Evolutionary conservation across 2,329 filamentous ascomycete species (phyloP).

Genomic region (Verticillium nubilum): DNA sequence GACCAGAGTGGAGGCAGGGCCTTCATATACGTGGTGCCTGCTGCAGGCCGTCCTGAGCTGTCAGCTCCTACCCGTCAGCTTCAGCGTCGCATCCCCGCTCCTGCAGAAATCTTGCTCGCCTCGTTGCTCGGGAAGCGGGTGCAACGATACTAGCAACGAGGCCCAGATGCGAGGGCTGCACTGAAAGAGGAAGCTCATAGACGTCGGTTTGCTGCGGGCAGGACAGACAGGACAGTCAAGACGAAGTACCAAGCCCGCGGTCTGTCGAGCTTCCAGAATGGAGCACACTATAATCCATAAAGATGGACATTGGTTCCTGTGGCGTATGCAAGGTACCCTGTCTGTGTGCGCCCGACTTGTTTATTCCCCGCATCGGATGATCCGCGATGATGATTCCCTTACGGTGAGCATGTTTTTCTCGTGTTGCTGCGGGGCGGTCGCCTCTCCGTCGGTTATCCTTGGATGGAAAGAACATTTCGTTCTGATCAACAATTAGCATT

Average conservation of each 20-base stretch:
- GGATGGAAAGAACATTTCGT: not conserved
- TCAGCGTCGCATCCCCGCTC: not conserved
- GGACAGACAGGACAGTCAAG: not conserved
- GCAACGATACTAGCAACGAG: not conserved
- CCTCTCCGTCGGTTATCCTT: not conserved
- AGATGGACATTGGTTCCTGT: not conserved
- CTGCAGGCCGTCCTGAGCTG: not conserved
- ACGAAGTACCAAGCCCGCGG: not conserved
- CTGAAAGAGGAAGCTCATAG: not conserved
- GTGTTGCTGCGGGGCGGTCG: not conserved
- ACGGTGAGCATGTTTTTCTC: not conserved
- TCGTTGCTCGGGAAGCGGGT: not conserved
- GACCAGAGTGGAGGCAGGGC: not conserved
- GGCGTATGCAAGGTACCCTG: not conserved
- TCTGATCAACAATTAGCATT: not conserved
- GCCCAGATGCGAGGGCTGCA: not conserved
- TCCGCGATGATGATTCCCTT: not conserved
- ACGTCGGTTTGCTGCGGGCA: not conserved
- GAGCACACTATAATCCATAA: not conserved
- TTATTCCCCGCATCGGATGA: not conserved
- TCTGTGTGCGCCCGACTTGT: not conserved
- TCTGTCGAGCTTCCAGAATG: not conserved
- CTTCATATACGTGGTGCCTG: not conserved
- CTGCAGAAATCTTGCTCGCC: not conserved
- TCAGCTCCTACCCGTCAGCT: not conserved